These are phyloP conservation scores for Silene conica DNA, from an alignment of 148 eudicot genomes.

Conservation along the genomic window DNA sequence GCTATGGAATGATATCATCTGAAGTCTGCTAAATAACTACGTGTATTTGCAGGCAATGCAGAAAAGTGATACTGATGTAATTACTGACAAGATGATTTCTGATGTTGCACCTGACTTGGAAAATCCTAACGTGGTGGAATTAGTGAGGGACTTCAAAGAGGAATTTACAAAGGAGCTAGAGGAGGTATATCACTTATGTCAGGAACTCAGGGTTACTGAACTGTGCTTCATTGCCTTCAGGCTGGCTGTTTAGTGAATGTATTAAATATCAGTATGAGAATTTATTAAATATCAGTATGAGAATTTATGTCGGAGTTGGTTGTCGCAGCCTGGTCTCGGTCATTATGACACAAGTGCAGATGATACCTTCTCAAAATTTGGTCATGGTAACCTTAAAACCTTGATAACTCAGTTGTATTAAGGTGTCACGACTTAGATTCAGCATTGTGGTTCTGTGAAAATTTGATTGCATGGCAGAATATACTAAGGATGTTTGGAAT, in stretches of 20 bases:
- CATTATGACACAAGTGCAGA: not conserved
- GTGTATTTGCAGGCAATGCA: conserved; percentile 38
- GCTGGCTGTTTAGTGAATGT: not conserved
- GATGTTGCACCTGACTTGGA: conserved; percentile 50
- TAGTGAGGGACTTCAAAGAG: conserved; percentile 64
- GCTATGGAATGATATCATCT: conserved; percentile 7
- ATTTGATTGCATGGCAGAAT: not conserved
- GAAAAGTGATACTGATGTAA: conserved; percentile 36
- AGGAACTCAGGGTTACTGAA: not conserved
- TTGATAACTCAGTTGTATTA: too few species aligned
- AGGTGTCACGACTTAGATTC: not conserved
- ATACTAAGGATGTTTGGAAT: too few species aligned
- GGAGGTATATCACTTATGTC: conserved; percentile 41
- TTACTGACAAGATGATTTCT: conserved; percentile 30
- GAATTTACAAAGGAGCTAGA: conserved; percentile 74
- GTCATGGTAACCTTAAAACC: not conserved
- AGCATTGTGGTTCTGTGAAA: not conserved
- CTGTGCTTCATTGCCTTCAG: not conserved
- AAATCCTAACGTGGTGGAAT: conserved; percentile 47
- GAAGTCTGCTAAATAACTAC: not conserved
- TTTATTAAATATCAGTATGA: not conserved
- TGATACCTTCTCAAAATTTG: not conserved
- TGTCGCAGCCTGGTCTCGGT: not conserved
- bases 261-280: not conserved
- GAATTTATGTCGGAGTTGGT: not conserved